Conservation (phyloP, 2,329 filamentous ascomycete genomes). For the Leptosphaerulina australis region DNA sequence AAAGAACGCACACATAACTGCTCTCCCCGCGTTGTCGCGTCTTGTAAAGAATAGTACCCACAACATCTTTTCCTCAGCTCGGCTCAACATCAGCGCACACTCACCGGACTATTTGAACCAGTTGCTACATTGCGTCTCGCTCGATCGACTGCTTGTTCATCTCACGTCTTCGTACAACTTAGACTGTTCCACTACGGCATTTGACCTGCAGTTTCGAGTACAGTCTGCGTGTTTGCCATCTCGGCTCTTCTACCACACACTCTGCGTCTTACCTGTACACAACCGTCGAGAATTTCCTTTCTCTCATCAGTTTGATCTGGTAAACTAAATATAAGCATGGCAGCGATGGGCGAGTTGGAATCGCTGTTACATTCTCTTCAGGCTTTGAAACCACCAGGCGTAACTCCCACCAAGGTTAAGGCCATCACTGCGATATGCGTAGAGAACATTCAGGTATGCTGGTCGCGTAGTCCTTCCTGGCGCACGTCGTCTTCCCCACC, state of each 20-base stretch:
- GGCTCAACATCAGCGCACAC: constrained; percentile 28
- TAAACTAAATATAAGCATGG: constrained; percentile 52
- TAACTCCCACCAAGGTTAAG: constrained; percentile 89
- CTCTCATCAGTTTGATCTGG: constrained; percentile 29
- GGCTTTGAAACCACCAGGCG: constrained; percentile 87
- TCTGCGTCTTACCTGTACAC: constrained; percentile 17
- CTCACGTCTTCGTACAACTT: constrained; percentile 35
- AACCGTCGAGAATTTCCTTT: constrained; percentile 22
- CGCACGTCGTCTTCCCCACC: constrained; percentile 16
- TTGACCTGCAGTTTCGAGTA: constrained; percentile 36
- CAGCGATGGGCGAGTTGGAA: constrained; percentile 89
- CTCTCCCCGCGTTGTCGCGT: constrained; percentile 32
- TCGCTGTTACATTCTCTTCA: constrained; percentile 90
- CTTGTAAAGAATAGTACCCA: constrained; percentile 30
- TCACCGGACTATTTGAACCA: constrained; percentile 20
- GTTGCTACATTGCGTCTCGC: constrained; percentile 27
- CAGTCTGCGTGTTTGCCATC: constrained; percentile 34
- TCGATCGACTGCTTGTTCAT: constrained; percentile 31
- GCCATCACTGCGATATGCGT: constrained; percentile 87
- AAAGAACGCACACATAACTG: constrained; percentile 26
- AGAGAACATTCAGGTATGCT: constrained; percentile 52
- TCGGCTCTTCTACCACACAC: constrained; percentile 25
- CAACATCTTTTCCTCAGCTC: constrained; percentile 28
- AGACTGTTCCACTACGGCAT: constrained; percentile 31
- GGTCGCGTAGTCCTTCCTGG: constrained; percentile 18